These are phyloP conservation scores for Termitomyces sp. DNA, from an alignment of 768 basidiomycete genomes.

Conservation along the genomic window DNA sequence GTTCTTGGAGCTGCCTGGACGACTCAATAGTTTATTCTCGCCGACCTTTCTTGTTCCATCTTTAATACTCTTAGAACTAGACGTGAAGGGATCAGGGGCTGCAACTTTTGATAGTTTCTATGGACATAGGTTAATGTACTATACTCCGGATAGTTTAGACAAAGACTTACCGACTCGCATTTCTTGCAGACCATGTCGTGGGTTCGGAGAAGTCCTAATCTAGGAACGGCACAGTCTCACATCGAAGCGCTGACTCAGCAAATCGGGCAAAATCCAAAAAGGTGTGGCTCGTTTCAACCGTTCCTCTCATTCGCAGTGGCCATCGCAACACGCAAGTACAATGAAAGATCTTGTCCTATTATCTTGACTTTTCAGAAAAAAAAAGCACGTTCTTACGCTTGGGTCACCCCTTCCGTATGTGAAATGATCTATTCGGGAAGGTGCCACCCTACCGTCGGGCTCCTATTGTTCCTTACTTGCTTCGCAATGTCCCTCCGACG, in stretches of 20 bases:
- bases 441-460: constrained; percentile 38
- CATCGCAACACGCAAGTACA: constrained; percentile 35
- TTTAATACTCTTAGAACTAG: constrained; percentile 72
- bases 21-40: constrained; percentile 77
- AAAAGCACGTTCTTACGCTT: constrained; percentile 24
- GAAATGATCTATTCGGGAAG: constrained; percentile 34
- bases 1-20: constrained; percentile 71
- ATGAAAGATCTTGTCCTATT: constrained; percentile 31
- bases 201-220: constrained; percentile 15
- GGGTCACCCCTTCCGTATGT: constrained; percentile 36
- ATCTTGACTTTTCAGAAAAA: constrained; percentile 26
- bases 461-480: constrained; percentile 50
- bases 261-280: constrained; percentile 14
- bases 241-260: constrained; percentile 30
- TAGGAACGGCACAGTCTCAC: neutral
- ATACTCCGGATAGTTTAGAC: constrained; percentile 10
- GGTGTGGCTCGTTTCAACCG: neutral
- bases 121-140: constrained; percentile 19
- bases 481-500: constrained; percentile 27
- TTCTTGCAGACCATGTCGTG: constrained; percentile 81
- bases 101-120: constrained; percentile 92
- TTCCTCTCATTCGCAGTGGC: constrained; percentile 10
- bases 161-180: constrained; percentile 64
- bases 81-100: constrained; percentile 83
- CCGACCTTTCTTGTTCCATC: constrained; percentile 78